Conservation (phyloP, 164 flowering plant genomes). For the Taxillus chinensis region DNA sequence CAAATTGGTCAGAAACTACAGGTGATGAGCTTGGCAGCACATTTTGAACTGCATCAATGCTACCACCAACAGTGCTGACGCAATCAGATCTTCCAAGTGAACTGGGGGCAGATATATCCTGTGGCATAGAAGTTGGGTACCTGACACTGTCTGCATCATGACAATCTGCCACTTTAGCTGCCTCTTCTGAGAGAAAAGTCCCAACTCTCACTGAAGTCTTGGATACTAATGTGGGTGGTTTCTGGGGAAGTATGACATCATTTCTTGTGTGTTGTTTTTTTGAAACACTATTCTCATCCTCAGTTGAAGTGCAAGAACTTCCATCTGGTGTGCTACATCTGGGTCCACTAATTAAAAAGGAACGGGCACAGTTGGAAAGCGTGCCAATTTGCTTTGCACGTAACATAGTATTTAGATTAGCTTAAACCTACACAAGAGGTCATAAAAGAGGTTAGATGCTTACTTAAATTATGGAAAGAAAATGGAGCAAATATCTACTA, state of each 20-base stretch:
- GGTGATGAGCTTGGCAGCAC: constrained; percentile 26
- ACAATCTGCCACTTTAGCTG: constrained; percentile 17
- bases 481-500: too few species aligned
- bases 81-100: constrained; percentile 19
- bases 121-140: constrained; percentile 17
- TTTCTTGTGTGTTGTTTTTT: constrained; percentile 19
- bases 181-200: constrained; percentile 23
- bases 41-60: constrained; percentile 17
- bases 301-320: constrained; percentile 61
- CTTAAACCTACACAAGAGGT: not conserved
- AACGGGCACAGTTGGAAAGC: constrained; percentile 70
- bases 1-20: constrained; percentile 41
- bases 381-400: constrained; percentile 70
- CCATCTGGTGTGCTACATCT: constrained; percentile 68
- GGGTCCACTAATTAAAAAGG: constrained; percentile 64
- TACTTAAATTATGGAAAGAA: too few species aligned
- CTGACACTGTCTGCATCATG: constrained; percentile 21
- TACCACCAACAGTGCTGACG: constrained; percentile 28
- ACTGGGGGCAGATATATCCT: constrained; percentile 23
- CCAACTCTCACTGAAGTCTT: constrained; percentile 27
- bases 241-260: constrained; percentile 16
- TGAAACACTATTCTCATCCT: constrained; percentile 60
- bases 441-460: not conserved
- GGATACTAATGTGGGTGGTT: constrained; percentile 28
- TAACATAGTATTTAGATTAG: constrained; percentile 53